Conservation (phyloP, 352 stramenopile genomes). For the Lagenidium giganteum region DNA sequence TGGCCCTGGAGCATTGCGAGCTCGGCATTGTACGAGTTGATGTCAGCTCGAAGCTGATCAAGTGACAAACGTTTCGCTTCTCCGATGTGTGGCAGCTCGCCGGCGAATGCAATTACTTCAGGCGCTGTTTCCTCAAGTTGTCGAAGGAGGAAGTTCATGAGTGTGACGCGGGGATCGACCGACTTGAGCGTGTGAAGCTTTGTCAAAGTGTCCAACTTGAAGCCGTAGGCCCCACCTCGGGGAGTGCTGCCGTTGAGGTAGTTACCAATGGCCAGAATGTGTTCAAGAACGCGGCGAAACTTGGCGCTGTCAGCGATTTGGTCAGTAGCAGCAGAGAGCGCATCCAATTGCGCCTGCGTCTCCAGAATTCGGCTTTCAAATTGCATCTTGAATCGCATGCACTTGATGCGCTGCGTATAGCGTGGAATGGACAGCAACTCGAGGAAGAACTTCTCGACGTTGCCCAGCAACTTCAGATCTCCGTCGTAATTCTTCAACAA, state of each 20-base stretch:
- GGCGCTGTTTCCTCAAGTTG: slow-evolving; percentile 75
- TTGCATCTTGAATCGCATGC: slow-evolving; percentile 80
- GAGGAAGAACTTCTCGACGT: slow-evolving; percentile 87
- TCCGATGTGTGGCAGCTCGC: slow-evolving; percentile 71
- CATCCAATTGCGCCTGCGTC: slow-evolving; percentile 79
- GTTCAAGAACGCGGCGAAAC: slow-evolving; percentile 70
- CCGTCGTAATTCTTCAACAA: slow-evolving; percentile 90
- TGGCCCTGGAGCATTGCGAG: slow-evolving; percentile 81
- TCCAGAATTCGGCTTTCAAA: slow-evolving; percentile 84
- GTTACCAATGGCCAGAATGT: slow-evolving; percentile 90
- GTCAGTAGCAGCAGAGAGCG: slow-evolving; percentile 71
- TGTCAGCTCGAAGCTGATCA: slow-evolving; percentile 75
- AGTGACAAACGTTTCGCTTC: slow-evolving; percentile 78
- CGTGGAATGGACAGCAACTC: slow-evolving; percentile 81
- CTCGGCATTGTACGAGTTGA: slow-evolving; percentile 80
- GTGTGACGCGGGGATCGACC: slow-evolving; percentile 65
- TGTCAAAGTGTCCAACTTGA: slow-evolving; percentile 87
- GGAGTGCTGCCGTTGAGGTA: slow-evolving; percentile 89
- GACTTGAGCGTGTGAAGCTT: slow-evolving; percentile 88
- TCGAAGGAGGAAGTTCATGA: slow-evolving; percentile 80
- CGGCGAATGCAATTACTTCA: slow-evolving; percentile 72
- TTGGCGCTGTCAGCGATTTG: slow-evolving; percentile 79
- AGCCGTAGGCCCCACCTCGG: slow-evolving; percentile 86
- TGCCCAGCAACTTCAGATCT: slow-evolving; percentile 77
- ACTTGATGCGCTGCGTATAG: slow-evolving; percentile 87